Base-by-base conservation (phyloP, 192 early-diverging fungal genomes). In the Gaertneriomyces sp. region DNA sequence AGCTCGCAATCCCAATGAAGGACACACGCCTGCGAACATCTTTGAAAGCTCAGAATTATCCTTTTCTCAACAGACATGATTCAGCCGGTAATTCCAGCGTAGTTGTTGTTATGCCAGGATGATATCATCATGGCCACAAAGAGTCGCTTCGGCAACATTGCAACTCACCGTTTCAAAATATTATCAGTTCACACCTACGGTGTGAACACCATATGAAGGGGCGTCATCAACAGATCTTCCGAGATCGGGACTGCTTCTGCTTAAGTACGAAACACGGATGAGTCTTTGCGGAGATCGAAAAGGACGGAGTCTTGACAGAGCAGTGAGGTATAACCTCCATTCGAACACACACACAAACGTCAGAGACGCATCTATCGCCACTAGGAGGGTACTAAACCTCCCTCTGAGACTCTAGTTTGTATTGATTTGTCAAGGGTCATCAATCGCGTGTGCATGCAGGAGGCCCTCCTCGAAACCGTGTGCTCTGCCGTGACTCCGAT, bases 1-100 rank as follows among this genome's bases (percentile, higher is more conserved):
- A 43, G 11, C 45, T 42, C 5, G 8, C 4, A 5, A 60, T 3
- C 10, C 54, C 14, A 8, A 20, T 19, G 16, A 7, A 38, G n/a
- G 33, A 65, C 10, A 60, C n/a, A 58, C 44, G 20, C 60, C 7
- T 33, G 20, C 25, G 25, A 33, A 33, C 7, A 45, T 20, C 42
- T 50, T 58, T n/a, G 49, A 62, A 39, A 45, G 58, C 66, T 68
- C 66, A 68, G 66, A n/a, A 45, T 63, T 25, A 61, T 53, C 58
- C 58, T 54, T 63, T 60, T 52, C 60, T 68, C 59, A 47, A 68
- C 60, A 60, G 51, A 63, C 42, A 47, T 62, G 60, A 68, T 51
- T 68, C 66, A 66, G 59, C 42, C 66, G 66, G 66, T 68, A 68
- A 68, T 68, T 68, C 66, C 66, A 68, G 61, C 56, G 42, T 61